Evolutionary conservation across 148 eudicot genomes (phyloP).

Genomic region (Rhododendron ferrugineum): DNA sequence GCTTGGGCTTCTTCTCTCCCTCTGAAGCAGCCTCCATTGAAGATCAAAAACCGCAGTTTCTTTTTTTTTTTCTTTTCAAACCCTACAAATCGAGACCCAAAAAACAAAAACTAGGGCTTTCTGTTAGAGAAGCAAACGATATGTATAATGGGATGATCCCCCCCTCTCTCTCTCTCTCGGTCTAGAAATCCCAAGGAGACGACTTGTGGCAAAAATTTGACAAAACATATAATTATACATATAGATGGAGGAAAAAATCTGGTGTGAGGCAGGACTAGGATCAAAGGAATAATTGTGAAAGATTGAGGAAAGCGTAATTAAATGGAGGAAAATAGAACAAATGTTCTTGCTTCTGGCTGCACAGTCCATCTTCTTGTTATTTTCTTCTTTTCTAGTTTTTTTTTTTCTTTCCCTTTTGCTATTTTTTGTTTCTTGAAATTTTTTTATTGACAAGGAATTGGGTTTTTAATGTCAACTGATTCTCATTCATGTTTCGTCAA

Average conservation of each 20-base stretch:
- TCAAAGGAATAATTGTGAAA: background rate
- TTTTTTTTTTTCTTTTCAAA: background rate
- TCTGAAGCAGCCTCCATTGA: conserved; percentile 41
- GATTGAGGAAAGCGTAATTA: conserved; percentile 7
- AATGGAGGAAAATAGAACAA: background rate
- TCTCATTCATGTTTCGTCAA: background rate
- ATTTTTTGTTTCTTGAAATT: background rate
- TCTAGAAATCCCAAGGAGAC: background rate
- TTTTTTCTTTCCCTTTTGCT: background rate
- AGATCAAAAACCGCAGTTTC: conserved; percentile 10
- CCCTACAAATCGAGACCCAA: conserved; percentile 16
- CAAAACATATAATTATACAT: background rate
- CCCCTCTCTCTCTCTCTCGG: background rate
- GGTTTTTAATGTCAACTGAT: background rate
- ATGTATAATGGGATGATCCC: background rate
- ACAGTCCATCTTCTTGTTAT: conserved; percentile 15
- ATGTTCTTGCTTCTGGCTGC: background rate
- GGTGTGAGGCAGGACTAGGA: conserved; percentile 3
- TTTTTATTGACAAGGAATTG: background rate
- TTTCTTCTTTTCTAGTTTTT: background rate
- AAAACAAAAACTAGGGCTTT: conserved; percentile 21
- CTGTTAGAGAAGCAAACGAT: background rate
- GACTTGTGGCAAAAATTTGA: background rate
- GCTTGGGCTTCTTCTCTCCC: conserved; percentile 42
- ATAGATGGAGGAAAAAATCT: conserved; percentile 13